Evolutionary conservation across 1,284 basidiomycete genomes (phyloP).

Genomic region (Serendipita sp.): DNA sequence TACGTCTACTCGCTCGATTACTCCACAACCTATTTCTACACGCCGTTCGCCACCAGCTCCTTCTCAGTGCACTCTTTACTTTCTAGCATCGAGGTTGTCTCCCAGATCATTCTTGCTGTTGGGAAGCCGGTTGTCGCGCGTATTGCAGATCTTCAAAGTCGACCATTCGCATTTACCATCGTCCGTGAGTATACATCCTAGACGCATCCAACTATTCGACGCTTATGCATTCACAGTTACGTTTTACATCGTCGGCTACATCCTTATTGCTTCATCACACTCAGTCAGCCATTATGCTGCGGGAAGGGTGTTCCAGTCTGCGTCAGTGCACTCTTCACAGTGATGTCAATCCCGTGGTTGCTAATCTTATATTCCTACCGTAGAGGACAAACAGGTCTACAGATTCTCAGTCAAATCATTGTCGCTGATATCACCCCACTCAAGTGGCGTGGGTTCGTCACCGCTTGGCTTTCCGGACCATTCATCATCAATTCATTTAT

Average conservation of each 20-base stretch:
- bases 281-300: constrained; percentile 35
- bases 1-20: constrained; percentile 68
- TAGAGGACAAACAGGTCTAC: constrained; percentile 34
- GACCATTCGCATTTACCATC: constrained; percentile 43
- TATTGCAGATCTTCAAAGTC: constrained; percentile 52
- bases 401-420: constrained; percentile 60
- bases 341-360: background rate
- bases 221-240: constrained; percentile 22
- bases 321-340: constrained; percentile 25
- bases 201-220: background rate
- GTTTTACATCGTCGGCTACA: constrained; percentile 47
- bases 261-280: constrained; percentile 51
- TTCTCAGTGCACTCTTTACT: constrained; percentile 48
- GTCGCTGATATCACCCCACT: constrained; percentile 71
- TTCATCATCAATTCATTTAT: constrained; percentile 58
- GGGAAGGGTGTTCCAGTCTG: constrained; percentile 43
- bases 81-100: constrained; percentile 43
- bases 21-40: constrained; percentile 53
- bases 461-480: constrained; percentile 48
- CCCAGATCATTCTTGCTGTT: constrained; percentile 41
- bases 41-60: constrained; percentile 46
- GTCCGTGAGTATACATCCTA: constrained; percentile 36
- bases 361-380: background rate
- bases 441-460: constrained; percentile 61
- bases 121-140: constrained; percentile 74